Evolutionary conservation across 2,329 filamentous ascomycete species (phyloP).

Genomic region (Exserohilum rostratum): DNA sequence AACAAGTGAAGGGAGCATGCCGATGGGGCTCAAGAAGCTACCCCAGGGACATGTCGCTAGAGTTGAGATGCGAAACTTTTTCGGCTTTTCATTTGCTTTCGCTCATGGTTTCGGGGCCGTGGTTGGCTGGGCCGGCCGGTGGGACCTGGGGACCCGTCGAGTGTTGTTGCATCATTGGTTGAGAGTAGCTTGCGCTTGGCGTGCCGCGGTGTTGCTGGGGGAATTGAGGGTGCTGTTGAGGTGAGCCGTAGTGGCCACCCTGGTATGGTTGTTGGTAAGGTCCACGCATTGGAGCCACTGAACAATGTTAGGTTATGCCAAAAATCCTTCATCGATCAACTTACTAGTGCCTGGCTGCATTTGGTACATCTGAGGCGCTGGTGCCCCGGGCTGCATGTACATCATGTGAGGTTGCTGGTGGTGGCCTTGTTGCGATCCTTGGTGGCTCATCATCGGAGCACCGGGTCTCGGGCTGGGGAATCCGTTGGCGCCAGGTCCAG

Average conservation of each 20-base stretch:
- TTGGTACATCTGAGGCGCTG: conserved; percentile 75
- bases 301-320: conserved; percentile 13
- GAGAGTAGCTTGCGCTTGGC: conserved; percentile 49
- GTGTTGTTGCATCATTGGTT: conserved; percentile 51
- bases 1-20: conserved; percentile 17
- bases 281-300: conserved; percentile 49
- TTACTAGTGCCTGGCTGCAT: conserved; percentile 77
- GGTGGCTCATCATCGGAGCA: conserved; percentile 89
- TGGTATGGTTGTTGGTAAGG: conserved; percentile 50
- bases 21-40: conserved; percentile 9
- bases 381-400: conserved; percentile 76
- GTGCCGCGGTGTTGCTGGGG: conserved; percentile 50
- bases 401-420: conserved; percentile 66
- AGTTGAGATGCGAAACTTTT: conserved; percentile 17
- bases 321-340: conserved; percentile 47
- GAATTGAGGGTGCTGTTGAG: conserved; percentile 50
- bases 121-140: conserved; percentile 43
- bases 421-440: conserved; percentile 91
- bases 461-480: conserved; percentile 88
- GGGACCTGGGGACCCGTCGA: conserved; percentile 46
- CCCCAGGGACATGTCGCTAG: conserved; percentile 11
- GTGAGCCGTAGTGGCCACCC: conserved; percentile 45
- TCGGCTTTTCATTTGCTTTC: conserved; percentile 46
- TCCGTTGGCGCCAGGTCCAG: conserved; percentile 70
- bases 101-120: conserved; percentile 41